Conservation (phyloP, 495 filamentous ascomycete species). For the Lasiosphaeriaceae sp. region DNA sequence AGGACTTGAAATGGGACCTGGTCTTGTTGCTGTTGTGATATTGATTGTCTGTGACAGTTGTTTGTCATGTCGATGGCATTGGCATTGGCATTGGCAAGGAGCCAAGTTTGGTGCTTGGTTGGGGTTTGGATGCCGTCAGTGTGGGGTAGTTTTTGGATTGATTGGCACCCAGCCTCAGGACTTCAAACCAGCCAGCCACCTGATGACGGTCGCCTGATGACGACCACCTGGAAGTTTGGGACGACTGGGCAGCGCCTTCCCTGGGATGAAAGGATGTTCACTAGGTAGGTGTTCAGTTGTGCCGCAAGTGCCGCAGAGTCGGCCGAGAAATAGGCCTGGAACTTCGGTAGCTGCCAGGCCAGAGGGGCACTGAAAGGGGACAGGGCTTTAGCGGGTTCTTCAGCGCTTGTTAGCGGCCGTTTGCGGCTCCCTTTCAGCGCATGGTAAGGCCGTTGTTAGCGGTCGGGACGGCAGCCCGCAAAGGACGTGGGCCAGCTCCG, state of each 20-base stretch:
- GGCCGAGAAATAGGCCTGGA: slow-evolving; percentile 18
- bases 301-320: slow-evolving; percentile 22
- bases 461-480: neutral
- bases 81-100: too few species aligned
- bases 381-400: slow-evolving; percentile 4
- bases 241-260: neutral
- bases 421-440: slow-evolving; percentile 9
- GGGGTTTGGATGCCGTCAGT: neutral
- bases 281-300: too few species aligned
- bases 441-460: neutral
- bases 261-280: too few species aligned
- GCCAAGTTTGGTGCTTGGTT: neutral
- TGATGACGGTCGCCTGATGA: neutral
- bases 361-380: neutral
- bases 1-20: too few species aligned
- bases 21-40: too few species aligned
- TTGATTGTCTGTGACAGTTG: too few species aligned
- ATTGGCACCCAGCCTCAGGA: neutral
- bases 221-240: too few species aligned
- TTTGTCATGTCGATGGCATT: too few species aligned
- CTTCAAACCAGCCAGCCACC: neutral
- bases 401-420: slow-evolving; percentile 10
- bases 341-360: slow-evolving; percentile 11
- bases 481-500: slow-evolving; percentile 18
- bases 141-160: neutral